Conservation (phyloP, 805 yeast genomes). For the Teunomyces aglyptinius region DNA sequence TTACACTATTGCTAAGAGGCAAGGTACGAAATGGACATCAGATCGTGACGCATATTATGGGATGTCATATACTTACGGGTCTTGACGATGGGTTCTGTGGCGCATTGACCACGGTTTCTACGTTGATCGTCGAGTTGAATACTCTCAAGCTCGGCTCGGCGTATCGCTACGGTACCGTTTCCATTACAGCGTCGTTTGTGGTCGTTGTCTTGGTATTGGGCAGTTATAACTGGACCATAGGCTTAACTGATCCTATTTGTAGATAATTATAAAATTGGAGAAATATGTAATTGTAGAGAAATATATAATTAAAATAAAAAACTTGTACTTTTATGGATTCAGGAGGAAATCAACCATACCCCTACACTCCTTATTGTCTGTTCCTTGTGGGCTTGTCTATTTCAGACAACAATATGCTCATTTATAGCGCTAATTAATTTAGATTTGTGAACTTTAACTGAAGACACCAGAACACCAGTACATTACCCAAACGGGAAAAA, state of each 20-base stretch:
- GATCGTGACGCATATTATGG: constrained; percentile 29
- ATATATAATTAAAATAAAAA: too few species aligned
- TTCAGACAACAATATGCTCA: too few species aligned
- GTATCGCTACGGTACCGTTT: constrained; percentile 49
- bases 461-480: not conserved
- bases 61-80: constrained; percentile 55
- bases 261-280: not conserved
- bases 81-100: constrained; percentile 70
- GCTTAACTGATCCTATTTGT: constrained; percentile 20
- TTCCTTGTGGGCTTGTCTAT: too few species aligned
- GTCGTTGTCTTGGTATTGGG: constrained; percentile 63
- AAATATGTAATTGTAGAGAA: not conserved
- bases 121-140: constrained; percentile 68
- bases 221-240: constrained; percentile 66
- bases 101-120: constrained; percentile 69
- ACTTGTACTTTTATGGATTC: too few species aligned
- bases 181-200: constrained; percentile 49
- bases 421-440: not conserved
- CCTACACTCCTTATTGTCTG: too few species aligned
- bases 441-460: not conserved
- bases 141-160: constrained; percentile 29
- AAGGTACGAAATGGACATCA: constrained; percentile 17
- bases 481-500: not conserved
- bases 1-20: constrained; percentile 48
- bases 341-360: too few species aligned